Conservation (phyloP, 2,329 filamentous ascomycete genomes). For the Pseudocercospora musae region DNA sequence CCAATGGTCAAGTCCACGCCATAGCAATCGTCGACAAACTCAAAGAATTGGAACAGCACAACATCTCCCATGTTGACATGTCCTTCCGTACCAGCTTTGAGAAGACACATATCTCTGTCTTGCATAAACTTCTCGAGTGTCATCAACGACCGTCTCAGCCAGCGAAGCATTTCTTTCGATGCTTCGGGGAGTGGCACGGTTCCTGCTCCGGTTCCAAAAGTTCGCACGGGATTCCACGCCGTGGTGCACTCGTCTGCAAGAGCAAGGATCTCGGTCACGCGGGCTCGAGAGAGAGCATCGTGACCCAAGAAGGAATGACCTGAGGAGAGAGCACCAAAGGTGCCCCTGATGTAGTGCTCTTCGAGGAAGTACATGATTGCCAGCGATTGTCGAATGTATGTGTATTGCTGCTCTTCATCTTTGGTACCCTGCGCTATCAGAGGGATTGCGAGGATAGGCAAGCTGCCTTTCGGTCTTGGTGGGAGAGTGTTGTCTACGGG, state of each 20-base stretch:
- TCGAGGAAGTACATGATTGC: conserved; percentile 18
- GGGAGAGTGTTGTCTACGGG: conserved; percentile 1
- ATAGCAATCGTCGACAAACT: conserved; percentile 15
- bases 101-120: conserved; percentile 8
- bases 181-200: conserved; percentile 7
- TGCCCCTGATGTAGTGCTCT: conserved; percentile 1
- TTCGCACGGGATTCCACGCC: conserved; percentile 14
- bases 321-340: too few relatives aligned
- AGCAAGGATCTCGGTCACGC: conserved; percentile 6
- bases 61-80: conserved; percentile 13
- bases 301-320: neutral
- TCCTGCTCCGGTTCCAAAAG: conserved; percentile 10
- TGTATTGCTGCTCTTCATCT: neutral
- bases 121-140: conserved; percentile 9
- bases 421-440: neutral
- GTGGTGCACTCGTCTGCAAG: conserved; percentile 9
- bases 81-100: neutral
- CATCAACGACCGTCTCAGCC: conserved; percentile 9
- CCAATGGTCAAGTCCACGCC: conserved; percentile 13
- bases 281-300: conserved; percentile 1
- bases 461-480: conserved; percentile 10
- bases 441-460: conserved; percentile 12
- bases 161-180: conserved; percentile 13
- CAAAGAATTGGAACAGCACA: conserved; percentile 13
- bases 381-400: conserved; percentile 12